These are phyloP conservation scores for Eremothecium coryli DNA, from an alignment of 1,139 yeast species.

Conservation along the genomic window DNA sequence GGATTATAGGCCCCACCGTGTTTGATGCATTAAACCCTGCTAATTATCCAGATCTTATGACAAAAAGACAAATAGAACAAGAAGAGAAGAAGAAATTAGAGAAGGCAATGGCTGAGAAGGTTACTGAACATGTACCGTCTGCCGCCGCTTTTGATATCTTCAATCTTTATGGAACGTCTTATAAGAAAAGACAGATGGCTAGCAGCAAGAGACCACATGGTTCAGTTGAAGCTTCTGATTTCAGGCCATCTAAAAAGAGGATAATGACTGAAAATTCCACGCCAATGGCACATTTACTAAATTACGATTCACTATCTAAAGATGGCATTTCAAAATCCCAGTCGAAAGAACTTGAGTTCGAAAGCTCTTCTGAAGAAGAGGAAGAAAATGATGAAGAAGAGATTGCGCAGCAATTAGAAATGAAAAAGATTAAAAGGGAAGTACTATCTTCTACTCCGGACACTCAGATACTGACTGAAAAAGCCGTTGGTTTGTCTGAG, in stretches of 20 bases:
- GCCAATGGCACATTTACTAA: slow-evolving; percentile 58
- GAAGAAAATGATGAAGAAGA: slow-evolving; percentile 21
- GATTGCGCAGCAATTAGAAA: slow-evolving; percentile 9
- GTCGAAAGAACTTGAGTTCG: slow-evolving; percentile 7
- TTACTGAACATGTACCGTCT: slow-evolving; percentile 12
- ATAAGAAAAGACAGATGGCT: slow-evolving; percentile 5
- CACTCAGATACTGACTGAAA: slow-evolving; percentile 9
- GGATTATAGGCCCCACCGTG: slow-evolving; percentile 63
- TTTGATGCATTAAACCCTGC: slow-evolving; percentile 54
- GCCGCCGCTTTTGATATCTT: slow-evolving; percentile 27
- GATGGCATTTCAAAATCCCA: slow-evolving; percentile 15
- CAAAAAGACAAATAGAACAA: slow-evolving; percentile 35
- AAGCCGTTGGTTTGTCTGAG: slow-evolving; percentile 10
- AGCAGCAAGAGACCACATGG: slow-evolving; percentile 3
- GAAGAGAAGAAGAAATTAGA: slow-evolving; percentile 24
- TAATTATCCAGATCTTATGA: slow-evolving; percentile 46
- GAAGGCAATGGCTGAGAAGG: slow-evolving; percentile 20
- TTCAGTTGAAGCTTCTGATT: not conserved
- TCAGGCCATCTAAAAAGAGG: not conserved
- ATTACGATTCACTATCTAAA: slow-evolving; percentile 36
- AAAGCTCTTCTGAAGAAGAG: slow-evolving; percentile 30
- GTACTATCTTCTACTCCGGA: slow-evolving; percentile 32
- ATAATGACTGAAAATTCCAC: not conserved
- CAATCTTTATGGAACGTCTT: slow-evolving; percentile 22
- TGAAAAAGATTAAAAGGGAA: slow-evolving; percentile 16